Conservation (phyloP, 129 eudicot genomes). For the Helianthus annuus region HanXRQr2.0-SUNRISE NC_035447.2:107629565-107630064, state of each 20-base stretch:
- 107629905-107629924: too few relatives aligned
- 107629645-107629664: conserved; percentile 66
- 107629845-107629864: conserved; percentile 27
- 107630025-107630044: too few relatives aligned
- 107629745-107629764: conserved; percentile 55
- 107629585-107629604: conserved; percentile 52
- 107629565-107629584: conserved; percentile 49
- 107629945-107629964: too few relatives aligned
- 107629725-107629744: conserved; percentile 48
- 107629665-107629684: conserved; percentile 78
- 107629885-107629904: too few relatives aligned
- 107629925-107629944: too few relatives aligned
- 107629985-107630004: too few relatives aligned
- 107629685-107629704: conserved; percentile 74
- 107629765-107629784: conserved; percentile 46
- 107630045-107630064: too few relatives aligned
- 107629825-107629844: conserved; percentile 30
- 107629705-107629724: conserved; percentile 40
- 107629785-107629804: conserved; percentile 66
- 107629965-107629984: too few relatives aligned
- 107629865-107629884: too few relatives aligned
- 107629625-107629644: conserved; percentile 48
- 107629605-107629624: conserved; percentile 41
- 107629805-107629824: conserved; percentile 42
- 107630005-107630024: too few relatives aligned